Conservation (phyloP, 495 filamentous ascomycete genomes). For the Apiosordaria backusii region DNA sequence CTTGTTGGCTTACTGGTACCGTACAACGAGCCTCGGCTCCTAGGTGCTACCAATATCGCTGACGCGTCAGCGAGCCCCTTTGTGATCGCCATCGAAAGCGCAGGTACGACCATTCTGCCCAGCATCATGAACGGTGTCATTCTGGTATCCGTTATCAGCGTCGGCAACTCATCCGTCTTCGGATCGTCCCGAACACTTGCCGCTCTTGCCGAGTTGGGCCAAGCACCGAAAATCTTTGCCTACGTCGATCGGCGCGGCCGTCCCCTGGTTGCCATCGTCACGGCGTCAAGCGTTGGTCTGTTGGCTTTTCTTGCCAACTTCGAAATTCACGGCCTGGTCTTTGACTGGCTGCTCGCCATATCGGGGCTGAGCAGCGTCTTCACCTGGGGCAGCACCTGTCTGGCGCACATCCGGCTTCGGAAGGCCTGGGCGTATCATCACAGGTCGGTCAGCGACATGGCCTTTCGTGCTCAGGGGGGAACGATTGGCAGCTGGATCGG, state of each 20-base stretch:
- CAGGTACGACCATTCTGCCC: constrained; percentile 69
- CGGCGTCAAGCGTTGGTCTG: constrained; percentile 68
- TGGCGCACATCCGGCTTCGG: constrained; percentile 89
- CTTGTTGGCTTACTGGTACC: constrained; percentile 74
- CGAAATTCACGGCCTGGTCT: constrained; percentile 56
- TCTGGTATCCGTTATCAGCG: constrained; percentile 81
- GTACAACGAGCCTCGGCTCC: constrained; percentile 60
- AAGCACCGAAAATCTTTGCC: constrained; percentile 70
- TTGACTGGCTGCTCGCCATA: constrained; percentile 87
- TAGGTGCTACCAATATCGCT: constrained; percentile 48
- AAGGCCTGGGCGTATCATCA: constrained; percentile 69
- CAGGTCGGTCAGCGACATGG: constrained; percentile 71
- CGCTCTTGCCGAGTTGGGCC: constrained; percentile 79
- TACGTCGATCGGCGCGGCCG: constrained; percentile 85
- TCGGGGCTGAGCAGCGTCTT: constrained; percentile 87
- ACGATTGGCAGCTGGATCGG: constrained; percentile 83
- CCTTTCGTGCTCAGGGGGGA: constrained; percentile 79
- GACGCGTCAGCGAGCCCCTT: constrained; percentile 81
- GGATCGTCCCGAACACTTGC: constrained; percentile 84
- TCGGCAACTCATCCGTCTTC: constrained; percentile 85
- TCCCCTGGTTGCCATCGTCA: constrained; percentile 66
- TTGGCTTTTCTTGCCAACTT: constrained; percentile 75
- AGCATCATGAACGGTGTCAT: constrained; percentile 91
- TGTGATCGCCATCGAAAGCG: constrained; percentile 79
- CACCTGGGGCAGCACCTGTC: constrained; percentile 89